phyloP scores from a whole-genome alignment of 768 basidiomycete species.

The Gautieria morchelliformis region DNA sequence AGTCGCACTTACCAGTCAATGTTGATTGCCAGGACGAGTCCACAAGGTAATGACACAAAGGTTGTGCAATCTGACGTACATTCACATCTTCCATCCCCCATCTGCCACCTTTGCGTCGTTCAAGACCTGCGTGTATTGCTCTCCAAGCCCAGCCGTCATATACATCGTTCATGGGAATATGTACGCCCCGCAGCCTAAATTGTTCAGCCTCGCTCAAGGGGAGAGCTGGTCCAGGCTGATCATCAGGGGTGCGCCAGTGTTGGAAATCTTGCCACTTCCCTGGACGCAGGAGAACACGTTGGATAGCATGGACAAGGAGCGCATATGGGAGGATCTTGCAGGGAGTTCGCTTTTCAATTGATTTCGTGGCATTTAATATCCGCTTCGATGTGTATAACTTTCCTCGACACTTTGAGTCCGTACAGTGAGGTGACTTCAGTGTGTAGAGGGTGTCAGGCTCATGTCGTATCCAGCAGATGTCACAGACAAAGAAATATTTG shows the following conservation, averaged over 20 bases:
- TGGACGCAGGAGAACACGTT: slow-evolving; percentile 13
- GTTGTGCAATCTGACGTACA: background rate
- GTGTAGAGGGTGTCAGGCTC: slow-evolving; percentile 8
- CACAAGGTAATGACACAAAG: background rate
- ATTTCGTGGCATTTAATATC: slow-evolving; percentile 9
- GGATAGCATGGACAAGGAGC: slow-evolving; percentile 10
- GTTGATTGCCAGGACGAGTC: slow-evolving; percentile 17
- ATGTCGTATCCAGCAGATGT: slow-evolving; percentile 15
- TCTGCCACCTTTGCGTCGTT: slow-evolving; percentile 9
- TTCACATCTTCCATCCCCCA: slow-evolving; percentile 16
- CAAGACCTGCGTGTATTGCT: slow-evolving; percentile 15
- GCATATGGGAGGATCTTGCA: slow-evolving; percentile 16
- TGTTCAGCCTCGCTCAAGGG: slow-evolving; percentile 5
- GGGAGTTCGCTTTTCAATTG: slow-evolving; percentile 13
- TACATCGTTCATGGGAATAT: slow-evolving; percentile 15
- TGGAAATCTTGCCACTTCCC: slow-evolving; percentile 19
- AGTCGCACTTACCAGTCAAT: slow-evolving; percentile 15
- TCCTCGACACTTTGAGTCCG: slow-evolving; percentile 9
- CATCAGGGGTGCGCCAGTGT: slow-evolving; percentile 15
- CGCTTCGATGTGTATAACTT: background rate
- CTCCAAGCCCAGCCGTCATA: slow-evolving; percentile 21
- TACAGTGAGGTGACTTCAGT: slow-evolving; percentile 6
- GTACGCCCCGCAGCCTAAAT: slow-evolving; percentile 7
- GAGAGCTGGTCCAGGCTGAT: slow-evolving; percentile 12
- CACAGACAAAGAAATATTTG: slow-evolving; percentile 15